These are phyloP conservation scores for Aspergillus luchuensis DNA, from an alignment of 2,329 filamentous ascomycete species.

Conservation along the genomic window DNA sequence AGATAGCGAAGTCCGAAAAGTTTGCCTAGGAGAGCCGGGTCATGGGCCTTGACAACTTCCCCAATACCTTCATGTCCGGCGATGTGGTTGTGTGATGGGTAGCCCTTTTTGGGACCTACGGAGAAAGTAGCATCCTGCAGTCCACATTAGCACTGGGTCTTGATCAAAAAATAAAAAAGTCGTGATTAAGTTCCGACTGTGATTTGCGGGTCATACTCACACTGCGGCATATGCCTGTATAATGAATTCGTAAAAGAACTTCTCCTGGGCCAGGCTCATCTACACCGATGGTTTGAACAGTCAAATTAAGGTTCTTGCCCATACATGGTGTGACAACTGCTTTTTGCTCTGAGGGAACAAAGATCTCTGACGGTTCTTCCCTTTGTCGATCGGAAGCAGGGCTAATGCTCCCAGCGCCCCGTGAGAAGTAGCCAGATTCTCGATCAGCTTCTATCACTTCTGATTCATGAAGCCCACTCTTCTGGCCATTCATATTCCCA, in stretches of 20 bases:
- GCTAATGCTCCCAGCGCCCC: too few relatives aligned
- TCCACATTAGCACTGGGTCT: too few relatives aligned
- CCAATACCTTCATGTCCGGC: slow-evolving; percentile 10
- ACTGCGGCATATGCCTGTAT: background rate
- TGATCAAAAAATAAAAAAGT: too few relatives aligned
- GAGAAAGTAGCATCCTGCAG: slow-evolving; percentile 2
- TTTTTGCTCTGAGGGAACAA: background rate
- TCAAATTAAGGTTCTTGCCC: background rate
- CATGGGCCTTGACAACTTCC: background rate
- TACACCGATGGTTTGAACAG: background rate
- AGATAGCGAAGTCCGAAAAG: background rate
- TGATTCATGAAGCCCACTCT: too few relatives aligned
- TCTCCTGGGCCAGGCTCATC: background rate
- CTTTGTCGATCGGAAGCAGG: too few relatives aligned
- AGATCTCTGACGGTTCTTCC: too few relatives aligned
- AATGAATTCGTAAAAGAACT: background rate
- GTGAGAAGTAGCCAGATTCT: too few relatives aligned
- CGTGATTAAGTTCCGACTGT: too few relatives aligned
- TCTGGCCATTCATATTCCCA: too few relatives aligned
- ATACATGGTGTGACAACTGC: background rate
- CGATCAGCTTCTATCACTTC: too few relatives aligned
- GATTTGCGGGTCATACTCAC: background rate
- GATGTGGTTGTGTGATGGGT: slow-evolving; percentile 1
- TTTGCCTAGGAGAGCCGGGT: background rate
- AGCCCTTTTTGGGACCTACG: background rate